phyloP scores from a whole-genome alignment of 1,284 basidiomycete genomes.

The Neonothopanus nambi region DNA sequence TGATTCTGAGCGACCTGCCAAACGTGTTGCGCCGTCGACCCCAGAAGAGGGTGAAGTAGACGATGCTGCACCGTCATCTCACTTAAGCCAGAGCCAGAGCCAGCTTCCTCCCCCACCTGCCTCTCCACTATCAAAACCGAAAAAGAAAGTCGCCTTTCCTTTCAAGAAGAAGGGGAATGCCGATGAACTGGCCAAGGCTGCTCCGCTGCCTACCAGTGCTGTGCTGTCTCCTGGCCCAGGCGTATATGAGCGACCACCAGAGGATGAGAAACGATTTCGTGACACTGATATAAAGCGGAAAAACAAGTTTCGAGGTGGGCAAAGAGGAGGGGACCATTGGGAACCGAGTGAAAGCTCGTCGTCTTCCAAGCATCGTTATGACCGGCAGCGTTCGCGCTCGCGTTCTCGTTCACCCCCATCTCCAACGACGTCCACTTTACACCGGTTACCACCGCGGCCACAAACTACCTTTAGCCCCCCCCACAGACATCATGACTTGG shows the following conservation, averaged over 20 bases:
- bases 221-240: slow-evolving; percentile 26
- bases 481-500: slow-evolving; percentile 14
- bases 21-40: slow-evolving; percentile 61
- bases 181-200: background rate
- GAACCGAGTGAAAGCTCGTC: slow-evolving; percentile 29
- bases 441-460: slow-evolving; percentile 33
- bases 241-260: slow-evolving; percentile 44
- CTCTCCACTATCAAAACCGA: slow-evolving; percentile 32
- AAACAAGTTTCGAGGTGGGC: slow-evolving; percentile 4
- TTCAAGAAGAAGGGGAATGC: slow-evolving; percentile 59
- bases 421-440: slow-evolving; percentile 38
- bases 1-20: slow-evolving; percentile 46
- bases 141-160: slow-evolving; percentile 63
- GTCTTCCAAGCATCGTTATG: slow-evolving; percentile 15
- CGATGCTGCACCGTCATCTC: slow-evolving; percentile 31
- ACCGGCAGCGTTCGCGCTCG: slow-evolving; percentile 24
- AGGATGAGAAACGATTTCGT: slow-evolving; percentile 39
- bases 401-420: slow-evolving; percentile 40
- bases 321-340: slow-evolving; percentile 28
- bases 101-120: slow-evolving; percentile 23
- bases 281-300: slow-evolving; percentile 3
- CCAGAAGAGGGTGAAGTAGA: slow-evolving; percentile 81
- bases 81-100: slow-evolving; percentile 7
- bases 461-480: slow-evolving; percentile 18
- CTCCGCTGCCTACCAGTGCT: background rate